Percentiles rank a stretch among this genome's conserved stretches.
Conservation (phyloP, 2,329 filamentous ascomycete genomes). For the Neonectria ditissima region DNA sequence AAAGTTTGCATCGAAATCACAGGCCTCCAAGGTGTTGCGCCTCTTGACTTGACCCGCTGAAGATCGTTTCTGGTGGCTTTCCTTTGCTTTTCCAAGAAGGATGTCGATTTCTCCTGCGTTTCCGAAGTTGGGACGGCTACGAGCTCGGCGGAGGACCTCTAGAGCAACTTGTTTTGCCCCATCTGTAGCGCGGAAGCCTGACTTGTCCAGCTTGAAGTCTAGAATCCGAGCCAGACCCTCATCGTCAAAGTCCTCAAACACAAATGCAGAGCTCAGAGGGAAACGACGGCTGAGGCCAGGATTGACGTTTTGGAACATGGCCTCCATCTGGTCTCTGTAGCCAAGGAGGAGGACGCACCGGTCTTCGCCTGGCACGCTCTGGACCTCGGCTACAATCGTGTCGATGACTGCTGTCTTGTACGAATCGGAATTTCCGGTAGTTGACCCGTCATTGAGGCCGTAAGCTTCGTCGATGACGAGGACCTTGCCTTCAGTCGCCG, state of each 20-base stretch:
- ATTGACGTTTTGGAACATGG: slow-evolving; percentile 81
- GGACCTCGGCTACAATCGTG: slow-evolving; percentile 79
- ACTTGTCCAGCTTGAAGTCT: slow-evolving; percentile 69
- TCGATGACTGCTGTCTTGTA: slow-evolving; percentile 77
- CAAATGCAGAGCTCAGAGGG: slow-evolving; percentile 71
- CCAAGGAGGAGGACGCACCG: slow-evolving; percentile 79
- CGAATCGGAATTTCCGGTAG: slow-evolving; percentile 42
- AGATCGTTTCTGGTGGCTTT: slow-evolving; percentile 38
- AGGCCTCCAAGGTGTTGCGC: slow-evolving; percentile 77
- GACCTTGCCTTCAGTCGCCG: slow-evolving; percentile 75
- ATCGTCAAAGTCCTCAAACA: slow-evolving; percentile 76
- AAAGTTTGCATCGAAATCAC: slow-evolving; percentile 78
- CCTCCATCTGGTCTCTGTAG: slow-evolving; percentile 75
- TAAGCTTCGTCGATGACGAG: slow-evolving; percentile 87
- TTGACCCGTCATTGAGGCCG: slow-evolving; percentile 64
- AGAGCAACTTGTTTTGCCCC: slow-evolving; percentile 65
- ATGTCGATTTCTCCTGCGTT: slow-evolving; percentile 81
- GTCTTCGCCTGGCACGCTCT: slow-evolving; percentile 77
- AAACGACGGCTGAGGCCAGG: slow-evolving; percentile 77
- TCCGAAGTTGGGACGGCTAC: slow-evolving; percentile 77
- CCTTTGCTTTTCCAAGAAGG: slow-evolving; percentile 35
- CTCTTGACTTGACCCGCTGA: slow-evolving; percentile 35
- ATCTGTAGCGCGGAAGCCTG: slow-evolving; percentile 64
- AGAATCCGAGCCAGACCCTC: slow-evolving; percentile 70
- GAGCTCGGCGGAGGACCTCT: slow-evolving; percentile 68